Evolutionary conservation across 441 rosid genomes (phyloP), one percentile per base, ranked within the genome.

Genomic region (Erodium trifolium): DNA sequence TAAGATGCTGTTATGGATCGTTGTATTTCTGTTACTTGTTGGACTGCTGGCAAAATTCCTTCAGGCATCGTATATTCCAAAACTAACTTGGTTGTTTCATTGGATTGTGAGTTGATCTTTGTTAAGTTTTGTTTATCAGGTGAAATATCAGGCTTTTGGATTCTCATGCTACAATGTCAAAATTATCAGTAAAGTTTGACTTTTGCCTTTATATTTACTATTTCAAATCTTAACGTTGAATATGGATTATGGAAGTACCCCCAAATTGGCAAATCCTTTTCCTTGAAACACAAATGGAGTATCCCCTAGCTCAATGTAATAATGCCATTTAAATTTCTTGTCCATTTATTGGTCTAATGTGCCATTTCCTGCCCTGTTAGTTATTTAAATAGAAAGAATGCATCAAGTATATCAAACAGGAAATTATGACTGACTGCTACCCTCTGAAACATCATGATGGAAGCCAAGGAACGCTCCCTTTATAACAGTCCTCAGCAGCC

Each of bases 331-430:
- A 23, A 2, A 23, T 59, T 18, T 19, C 31, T 59, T 18, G 31
- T 59, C 12, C 23, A 23, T 7, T 59, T 19, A 9, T 59, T 59
- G 31, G 19, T 59, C 31, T 18, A 23, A 59, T 59, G 31, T 19
- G 34, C 34, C 64, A 59, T 59, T 59, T 18, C 13, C 19, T 17
- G 64, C 64, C 64, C 64, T 19, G 63, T 57, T 19, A 59, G 64
- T 59, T 59, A 0, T 10, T 59, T 59, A 2, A 19, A 59, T 18
- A 59, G 31, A 59, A 59, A 59, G 19, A 4, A 18, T 59, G 64
- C 64, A 59, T 59, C 34, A 59, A 19, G 11, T 19, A 59, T 34
- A 49, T 59, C 34, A 59, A 19, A 19, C 31, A 59, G 34, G 64
- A 59, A 59, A 19, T 59, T 19, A 59, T 12, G 19, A 59, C 31